Conservation (phyloP, 441 rosid species). For the Adansonia madagascariensis region DNA sequence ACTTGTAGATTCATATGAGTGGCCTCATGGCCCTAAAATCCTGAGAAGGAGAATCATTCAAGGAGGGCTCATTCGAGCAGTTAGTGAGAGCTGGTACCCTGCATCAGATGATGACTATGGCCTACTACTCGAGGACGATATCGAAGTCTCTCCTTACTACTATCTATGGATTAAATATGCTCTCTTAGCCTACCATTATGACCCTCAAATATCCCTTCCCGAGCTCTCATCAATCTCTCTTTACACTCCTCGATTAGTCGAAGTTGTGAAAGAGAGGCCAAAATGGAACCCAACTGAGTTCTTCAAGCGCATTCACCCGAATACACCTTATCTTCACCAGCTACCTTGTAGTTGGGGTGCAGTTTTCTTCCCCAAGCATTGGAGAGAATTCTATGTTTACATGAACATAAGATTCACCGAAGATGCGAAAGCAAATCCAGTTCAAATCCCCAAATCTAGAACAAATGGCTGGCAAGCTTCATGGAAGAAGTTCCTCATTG, state of each 20-base stretch:
- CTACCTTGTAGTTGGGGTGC: conserved; percentile 99
- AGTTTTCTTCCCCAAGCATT: conserved; percentile 94
- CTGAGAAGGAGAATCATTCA: conserved; percentile 93
- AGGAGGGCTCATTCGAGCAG: conserved; percentile 94
- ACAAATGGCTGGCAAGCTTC: conserved; percentile 99
- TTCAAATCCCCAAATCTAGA: conserved; percentile 89
- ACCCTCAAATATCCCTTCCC: conserved; percentile 79
- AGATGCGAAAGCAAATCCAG: conserved; percentile 80
- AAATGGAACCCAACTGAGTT: conserved; percentile 88
- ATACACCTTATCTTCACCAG: conserved; percentile 95
- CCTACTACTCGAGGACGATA: conserved; percentile 90
- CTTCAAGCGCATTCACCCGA: conserved; percentile 78
- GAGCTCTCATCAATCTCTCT: conserved; percentile 90
- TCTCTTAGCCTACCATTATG: conserved; percentile 85
- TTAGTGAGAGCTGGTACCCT: conserved; percentile 99
- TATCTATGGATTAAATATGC: conserved; percentile 94
- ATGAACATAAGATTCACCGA: conserved; percentile 98
- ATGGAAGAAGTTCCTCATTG: conserved; percentile 95
- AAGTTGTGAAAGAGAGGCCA: conserved; percentile 94
- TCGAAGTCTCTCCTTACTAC: conserved; percentile 94
- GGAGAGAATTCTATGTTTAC: conserved; percentile 97
- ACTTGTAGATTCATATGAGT: conserved; percentile 67
- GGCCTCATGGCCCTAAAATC: conserved; percentile 93
- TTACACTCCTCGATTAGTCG: conserved; percentile 85
- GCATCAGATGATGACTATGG: conserved; percentile 90